phyloP scores from a whole-genome alignment of 345 rosid genomes.

The Pistacia integerrima region DNA sequence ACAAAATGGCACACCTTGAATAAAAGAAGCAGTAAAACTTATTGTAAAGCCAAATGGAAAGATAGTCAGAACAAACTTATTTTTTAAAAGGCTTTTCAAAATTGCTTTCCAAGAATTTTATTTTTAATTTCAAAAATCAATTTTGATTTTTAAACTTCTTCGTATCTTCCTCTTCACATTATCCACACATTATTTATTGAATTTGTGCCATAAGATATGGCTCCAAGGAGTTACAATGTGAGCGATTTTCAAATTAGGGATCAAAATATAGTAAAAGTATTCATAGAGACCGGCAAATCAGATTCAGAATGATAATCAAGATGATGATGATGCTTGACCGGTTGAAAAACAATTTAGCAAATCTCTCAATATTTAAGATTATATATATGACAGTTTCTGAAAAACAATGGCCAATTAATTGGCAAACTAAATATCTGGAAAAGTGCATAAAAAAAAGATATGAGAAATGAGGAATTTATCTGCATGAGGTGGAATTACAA shows the following conservation, averaged over 20 bases:
- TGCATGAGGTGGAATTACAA: conserved; percentile 16
- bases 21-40: not conserved
- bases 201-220: conserved; percentile 51
- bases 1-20: not conserved
- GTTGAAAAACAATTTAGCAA: conserved; percentile 44
- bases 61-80: not conserved
- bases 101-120: not conserved
- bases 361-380: conserved; percentile 35
- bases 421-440: conserved; percentile 41
- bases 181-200: conserved; percentile 34
- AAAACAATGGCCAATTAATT: conserved; percentile 37
- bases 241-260: conserved; percentile 35
- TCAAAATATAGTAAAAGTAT: conserved; percentile 29
- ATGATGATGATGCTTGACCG: conserved; percentile 55
- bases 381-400: conserved; percentile 23
- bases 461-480: conserved; percentile 37
- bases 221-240: conserved; percentile 18
- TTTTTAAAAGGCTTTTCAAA: too few relatives aligned
- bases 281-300: conserved; percentile 41
- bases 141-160: not conserved
- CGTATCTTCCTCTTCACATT: not conserved
- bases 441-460: conserved; percentile 22
- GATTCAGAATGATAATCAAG: conserved; percentile 40
- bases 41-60: not conserved
- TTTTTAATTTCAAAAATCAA: not conserved